Conservation (phyloP, 345 rosid genomes). For the Euphorbia peplus region DNA sequence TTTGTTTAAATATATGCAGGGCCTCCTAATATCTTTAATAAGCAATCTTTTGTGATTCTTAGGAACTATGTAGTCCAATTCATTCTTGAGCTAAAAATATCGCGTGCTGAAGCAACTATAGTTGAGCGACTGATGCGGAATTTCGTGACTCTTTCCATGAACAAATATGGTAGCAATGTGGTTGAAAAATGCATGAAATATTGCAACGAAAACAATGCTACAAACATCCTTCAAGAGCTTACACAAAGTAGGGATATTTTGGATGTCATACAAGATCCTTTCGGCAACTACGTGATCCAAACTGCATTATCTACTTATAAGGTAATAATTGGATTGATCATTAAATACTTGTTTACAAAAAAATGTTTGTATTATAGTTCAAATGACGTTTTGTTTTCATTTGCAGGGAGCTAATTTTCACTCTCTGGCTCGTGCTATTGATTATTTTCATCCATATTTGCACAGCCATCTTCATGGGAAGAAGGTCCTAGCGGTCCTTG, state of each 20-base stretch:
- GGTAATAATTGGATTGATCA: too few species aligned
- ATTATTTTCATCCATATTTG: neutral
- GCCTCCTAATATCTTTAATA: neutral
- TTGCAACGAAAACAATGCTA: slow-evolving; percentile 12
- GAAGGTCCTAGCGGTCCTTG: neutral
- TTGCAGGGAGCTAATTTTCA: neutral
- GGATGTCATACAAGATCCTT: slow-evolving; percentile 24
- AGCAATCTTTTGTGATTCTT: neutral
- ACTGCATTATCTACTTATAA: slow-evolving; percentile 20
- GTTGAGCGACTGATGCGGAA: slow-evolving; percentile 28
- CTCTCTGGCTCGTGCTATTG: neutral
- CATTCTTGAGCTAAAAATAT: slow-evolving; percentile 21
- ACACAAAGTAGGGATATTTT: slow-evolving; percentile 8
- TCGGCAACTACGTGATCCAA: slow-evolving; percentile 46
- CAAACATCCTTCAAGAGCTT: slow-evolving; percentile 29
- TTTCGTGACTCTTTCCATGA: slow-evolving; percentile 28
- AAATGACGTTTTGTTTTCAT: neutral
- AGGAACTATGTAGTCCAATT: slow-evolving; percentile 56
- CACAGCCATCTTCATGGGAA: slow-evolving; percentile 15
- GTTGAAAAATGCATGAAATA: slow-evolving; percentile 42
- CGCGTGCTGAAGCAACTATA: slow-evolving; percentile 7
- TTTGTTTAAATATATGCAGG: too few species aligned
- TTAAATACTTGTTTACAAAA: too few species aligned
- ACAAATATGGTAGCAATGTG: slow-evolving; percentile 47
- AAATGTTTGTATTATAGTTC: too few species aligned